These are phyloP conservation scores for Discostella stelligera DNA, from an alignment of 352 stramenopile species.

Conservation along the genomic window DNA sequence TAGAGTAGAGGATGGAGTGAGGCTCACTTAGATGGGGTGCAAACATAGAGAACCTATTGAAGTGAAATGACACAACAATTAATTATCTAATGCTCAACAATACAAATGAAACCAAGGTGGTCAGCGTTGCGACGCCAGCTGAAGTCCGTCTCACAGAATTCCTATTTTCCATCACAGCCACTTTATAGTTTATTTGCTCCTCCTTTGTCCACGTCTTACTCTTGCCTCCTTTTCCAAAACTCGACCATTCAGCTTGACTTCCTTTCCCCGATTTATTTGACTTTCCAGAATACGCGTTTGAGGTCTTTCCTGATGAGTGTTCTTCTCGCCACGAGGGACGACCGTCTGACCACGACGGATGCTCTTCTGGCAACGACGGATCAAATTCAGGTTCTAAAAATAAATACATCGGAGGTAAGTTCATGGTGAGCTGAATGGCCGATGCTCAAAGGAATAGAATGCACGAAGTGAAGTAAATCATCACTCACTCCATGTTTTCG, in stretches of 20 bases:
- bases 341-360: too few relatives aligned
- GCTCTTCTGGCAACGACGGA: not conserved
- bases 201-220: not conserved
- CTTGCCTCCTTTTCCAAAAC: not conserved
- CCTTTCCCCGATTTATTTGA: conserved; percentile 1
- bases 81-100: too few relatives aligned
- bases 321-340: too few relatives aligned
- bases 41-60: too few relatives aligned
- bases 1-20: too few relatives aligned
- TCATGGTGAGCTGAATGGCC: not conserved
- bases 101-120: too few relatives aligned
- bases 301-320: too few relatives aligned
- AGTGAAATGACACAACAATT: not conserved
- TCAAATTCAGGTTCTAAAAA: not conserved
- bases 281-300: not conserved
- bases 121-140: too few relatives aligned
- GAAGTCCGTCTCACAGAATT: not conserved
- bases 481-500: conserved; percentile 12
- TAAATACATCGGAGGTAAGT: not conserved
- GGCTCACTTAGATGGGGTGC: too few relatives aligned
- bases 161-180: not conserved
- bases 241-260: not conserved
- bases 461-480: not conserved
- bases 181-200: not conserved
- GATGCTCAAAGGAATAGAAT: not conserved